Evolutionary conservation across 1,284 basidiomycete species (phyloP).

Genomic region (Mycena citricolor): DNA sequence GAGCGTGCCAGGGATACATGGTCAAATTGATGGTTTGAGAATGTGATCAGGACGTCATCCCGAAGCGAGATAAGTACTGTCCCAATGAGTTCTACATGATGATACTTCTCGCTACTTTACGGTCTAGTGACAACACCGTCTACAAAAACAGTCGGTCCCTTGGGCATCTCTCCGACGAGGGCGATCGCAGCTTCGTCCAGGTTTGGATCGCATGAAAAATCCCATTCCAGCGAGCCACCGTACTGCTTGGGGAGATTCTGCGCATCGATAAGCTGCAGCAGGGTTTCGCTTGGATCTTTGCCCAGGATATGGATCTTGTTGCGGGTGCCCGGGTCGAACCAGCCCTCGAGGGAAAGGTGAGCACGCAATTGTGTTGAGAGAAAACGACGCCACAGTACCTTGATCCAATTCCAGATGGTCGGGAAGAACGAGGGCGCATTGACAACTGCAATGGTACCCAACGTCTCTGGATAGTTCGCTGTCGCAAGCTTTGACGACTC

Average conservation of each 20-base stretch:
- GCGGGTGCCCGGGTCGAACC: slow-evolving; percentile 76
- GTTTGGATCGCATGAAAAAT: slow-evolving; percentile 58
- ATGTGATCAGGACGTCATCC: too few relatives aligned
- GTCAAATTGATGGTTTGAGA: too few relatives aligned
- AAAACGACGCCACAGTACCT: slow-evolving; percentile 40
- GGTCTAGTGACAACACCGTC: slow-evolving; percentile 38
- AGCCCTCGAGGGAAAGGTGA: slow-evolving; percentile 38
- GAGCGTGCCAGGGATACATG: too few relatives aligned
- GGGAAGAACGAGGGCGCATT: slow-evolving; percentile 78
- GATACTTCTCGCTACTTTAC: not conserved
- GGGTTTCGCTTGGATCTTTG: slow-evolving; percentile 48
- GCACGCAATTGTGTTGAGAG: not conserved
- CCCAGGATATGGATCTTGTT: slow-evolving; percentile 70
- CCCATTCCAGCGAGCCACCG: slow-evolving; percentile 69
- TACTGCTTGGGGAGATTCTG: slow-evolving; percentile 60
- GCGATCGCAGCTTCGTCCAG: slow-evolving; percentile 49
- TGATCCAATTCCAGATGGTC: slow-evolving; percentile 78
- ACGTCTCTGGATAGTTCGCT: slow-evolving; percentile 77
- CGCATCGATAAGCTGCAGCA: slow-evolving; percentile 53
- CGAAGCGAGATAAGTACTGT: too few relatives aligned
- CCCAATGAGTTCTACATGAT: slow-evolving; percentile 1
- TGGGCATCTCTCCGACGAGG: slow-evolving; percentile 43
- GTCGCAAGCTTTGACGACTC: slow-evolving; percentile 73
- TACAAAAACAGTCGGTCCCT: slow-evolving; percentile 51
- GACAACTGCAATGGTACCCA: slow-evolving; percentile 63